Evolutionary conservation across 2,329 filamentous ascomycete species (phyloP).

Genomic region (Aspergillus jensenii): DNA sequence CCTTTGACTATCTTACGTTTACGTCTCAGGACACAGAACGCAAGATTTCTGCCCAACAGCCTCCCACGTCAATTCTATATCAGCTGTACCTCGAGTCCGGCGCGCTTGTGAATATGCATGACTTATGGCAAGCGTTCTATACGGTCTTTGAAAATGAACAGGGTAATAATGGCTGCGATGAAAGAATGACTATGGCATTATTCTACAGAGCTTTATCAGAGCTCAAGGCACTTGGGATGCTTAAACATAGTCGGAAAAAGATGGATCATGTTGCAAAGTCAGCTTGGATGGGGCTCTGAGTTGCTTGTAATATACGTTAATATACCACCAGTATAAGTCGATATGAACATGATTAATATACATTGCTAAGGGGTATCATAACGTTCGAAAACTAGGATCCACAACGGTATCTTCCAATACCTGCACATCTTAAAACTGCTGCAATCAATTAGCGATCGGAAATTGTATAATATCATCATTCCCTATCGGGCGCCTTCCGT

Average conservation of each 20-base stretch:
- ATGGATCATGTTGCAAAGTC: constrained; percentile 88
- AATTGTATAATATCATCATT: constrained; percentile 77
- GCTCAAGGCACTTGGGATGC: constrained; percentile 77
- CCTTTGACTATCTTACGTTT: constrained; percentile 62
- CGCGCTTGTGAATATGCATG: constrained; percentile 59
- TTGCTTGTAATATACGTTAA: constrained; percentile 18
- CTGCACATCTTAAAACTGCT: background rate
- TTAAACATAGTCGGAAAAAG: constrained; percentile 89
- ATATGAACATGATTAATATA: background rate
- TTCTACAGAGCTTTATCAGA: constrained; percentile 89
- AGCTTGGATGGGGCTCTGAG: constrained; percentile 65
- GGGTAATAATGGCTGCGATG: constrained; percentile 28
- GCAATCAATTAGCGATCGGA: constrained; percentile 34
- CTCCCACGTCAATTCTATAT: constrained; percentile 60
- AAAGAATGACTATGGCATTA: constrained; percentile 56
- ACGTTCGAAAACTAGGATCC: constrained; percentile 16
- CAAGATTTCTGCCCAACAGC: constrained; percentile 52
- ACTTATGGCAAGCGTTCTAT: constrained; percentile 62
- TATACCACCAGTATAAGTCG: background rate
- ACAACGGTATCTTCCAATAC: background rate
- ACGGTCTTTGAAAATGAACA: constrained; percentile 48
- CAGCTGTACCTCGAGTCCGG: constrained; percentile 65
- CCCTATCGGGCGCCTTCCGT: constrained; percentile 73
- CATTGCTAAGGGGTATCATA: constrained; percentile 32
- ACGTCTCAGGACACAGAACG: constrained; percentile 36